Conservation (phyloP, 805 yeast species). For the Saccharomycopsis capsularis region DNA sequence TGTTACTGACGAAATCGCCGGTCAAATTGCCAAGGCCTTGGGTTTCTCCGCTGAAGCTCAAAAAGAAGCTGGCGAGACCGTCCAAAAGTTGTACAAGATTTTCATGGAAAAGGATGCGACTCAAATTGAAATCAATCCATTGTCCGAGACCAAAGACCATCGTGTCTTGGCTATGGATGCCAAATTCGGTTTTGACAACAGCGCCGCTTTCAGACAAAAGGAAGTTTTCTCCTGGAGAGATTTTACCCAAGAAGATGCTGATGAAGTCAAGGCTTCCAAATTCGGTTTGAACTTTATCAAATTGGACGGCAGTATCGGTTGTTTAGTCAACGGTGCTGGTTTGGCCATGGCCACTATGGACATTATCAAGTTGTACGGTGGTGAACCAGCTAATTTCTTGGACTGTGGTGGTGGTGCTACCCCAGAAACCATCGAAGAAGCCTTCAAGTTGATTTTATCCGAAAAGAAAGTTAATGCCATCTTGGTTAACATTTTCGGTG, state of each 20-base stretch:
- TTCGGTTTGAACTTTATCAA: conserved; percentile 93
- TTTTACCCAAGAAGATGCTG: conserved; percentile 94
- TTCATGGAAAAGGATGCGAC: conserved; percentile 92
- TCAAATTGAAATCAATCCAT: conserved; percentile 97
- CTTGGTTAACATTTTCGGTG: conserved; percentile 98
- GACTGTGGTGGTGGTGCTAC: conserved; percentile 99
- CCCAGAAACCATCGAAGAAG: conserved; percentile 95
- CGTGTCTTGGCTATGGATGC: conserved; percentile 98
- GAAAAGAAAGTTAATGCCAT: conserved; percentile 89
- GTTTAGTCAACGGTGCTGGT: conserved; percentile 99
- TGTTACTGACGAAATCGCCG: conserved; percentile 70
- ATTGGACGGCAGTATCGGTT: conserved; percentile 97
- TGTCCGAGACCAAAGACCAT: conserved; percentile 86
- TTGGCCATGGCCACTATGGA: conserved; percentile 99
- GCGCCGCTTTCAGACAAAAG: conserved; percentile 89
- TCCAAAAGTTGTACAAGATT: conserved; percentile 81
- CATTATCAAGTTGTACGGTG: conserved; percentile 95
- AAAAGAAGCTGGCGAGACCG: conserved; percentile 81
- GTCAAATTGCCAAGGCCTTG: conserved; percentile 66
- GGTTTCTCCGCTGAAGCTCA: conserved; percentile 76
- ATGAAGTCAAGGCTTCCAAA: conserved; percentile 88
- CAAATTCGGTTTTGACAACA: conserved; percentile 96
- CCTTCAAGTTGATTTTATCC: conserved; percentile 85
- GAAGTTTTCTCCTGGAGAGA: conserved; percentile 97
- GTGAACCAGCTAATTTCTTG: conserved; percentile 97